Evolutionary conservation across 768 basidiomycete genomes (phyloP), one percentile per base, ranked within the genome.

Genomic region (Tubosaeta sp.): DNA sequence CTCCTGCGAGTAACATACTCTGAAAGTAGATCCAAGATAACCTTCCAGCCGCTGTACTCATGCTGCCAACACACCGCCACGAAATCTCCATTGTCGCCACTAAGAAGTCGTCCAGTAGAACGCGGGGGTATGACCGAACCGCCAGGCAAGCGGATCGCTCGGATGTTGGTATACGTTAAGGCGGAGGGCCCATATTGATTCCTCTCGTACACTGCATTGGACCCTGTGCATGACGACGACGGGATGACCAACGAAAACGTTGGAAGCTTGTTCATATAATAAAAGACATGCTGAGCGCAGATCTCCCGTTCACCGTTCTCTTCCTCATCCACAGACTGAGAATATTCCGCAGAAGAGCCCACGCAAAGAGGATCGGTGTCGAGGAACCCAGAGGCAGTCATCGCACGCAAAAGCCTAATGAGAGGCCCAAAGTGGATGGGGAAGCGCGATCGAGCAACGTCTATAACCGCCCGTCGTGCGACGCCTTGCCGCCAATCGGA

Each of bases 11-110:
- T 83, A 49, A 86, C 82, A 61, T 86, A 90, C 61, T 87, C 85
- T 4, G 81, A 80, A 46, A 95, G 72, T 9, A 94, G 71, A 58
- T 93, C 92, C n/a, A 92, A 66, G 6, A 95, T 69, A 13, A 95
- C 65, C 56, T 81, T 86, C 94, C 94, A 96, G 3, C 89, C 91
- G 7, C 87, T 90, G 61, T 92, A 84, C 40, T 82, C 74, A 56
- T 87, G 84, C 54, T 85, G 77, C 94, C 94, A 96, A 18, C 79
- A 76, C 1, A 94, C 77, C 6, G 87, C 84, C 16, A 81, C 73
- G 39, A 56, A 51, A 21, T 90, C 87, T 2, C 79, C 82, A 4
- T 79, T 79, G 46, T 90, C 88, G 10, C 79, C 76, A 55, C 83
- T 90, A 30, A 94, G 73, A 19, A 93, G 73, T 8, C 80, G 79